phyloP scores from a whole-genome alignment of 768 basidiomycete species.

The Hygrocybe punicea region DNA sequence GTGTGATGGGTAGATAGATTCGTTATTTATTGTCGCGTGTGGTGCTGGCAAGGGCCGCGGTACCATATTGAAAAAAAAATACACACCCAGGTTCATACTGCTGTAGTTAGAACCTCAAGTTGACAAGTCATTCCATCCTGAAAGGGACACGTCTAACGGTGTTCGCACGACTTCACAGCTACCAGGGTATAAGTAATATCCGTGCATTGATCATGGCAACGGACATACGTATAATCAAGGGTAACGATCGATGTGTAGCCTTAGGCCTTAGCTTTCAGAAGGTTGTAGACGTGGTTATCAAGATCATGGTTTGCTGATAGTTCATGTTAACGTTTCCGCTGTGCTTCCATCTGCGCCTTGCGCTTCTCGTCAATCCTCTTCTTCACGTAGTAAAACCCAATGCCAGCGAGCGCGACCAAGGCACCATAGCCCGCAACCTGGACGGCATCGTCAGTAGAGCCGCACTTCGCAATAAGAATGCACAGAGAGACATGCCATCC shows the following conservation, averaged over 20 bases:
- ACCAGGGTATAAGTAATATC: too few species aligned
- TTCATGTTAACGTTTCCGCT: not conserved
- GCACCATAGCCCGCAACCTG: not conserved
- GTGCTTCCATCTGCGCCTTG: not conserved
- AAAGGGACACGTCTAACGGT: too few species aligned
- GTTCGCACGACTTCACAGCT: too few species aligned
- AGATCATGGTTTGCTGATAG: too few species aligned
- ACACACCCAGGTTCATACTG: too few species aligned
- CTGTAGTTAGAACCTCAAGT: too few species aligned
- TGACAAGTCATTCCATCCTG: too few species aligned
- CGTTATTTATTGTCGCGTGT: not conserved
- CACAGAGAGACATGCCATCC: not conserved
- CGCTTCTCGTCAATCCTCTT: not conserved
- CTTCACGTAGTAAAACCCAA: not conserved
- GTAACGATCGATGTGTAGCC: too few species aligned
- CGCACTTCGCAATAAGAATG: not conserved
- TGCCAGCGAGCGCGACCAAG: not conserved
- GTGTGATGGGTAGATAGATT: not conserved
- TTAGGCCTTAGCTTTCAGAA: too few species aligned
- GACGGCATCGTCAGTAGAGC: not conserved
- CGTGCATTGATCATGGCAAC: too few species aligned
- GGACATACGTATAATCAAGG: too few species aligned
- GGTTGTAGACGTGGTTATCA: too few species aligned
- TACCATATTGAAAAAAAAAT: not conserved
- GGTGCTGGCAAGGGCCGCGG: not conserved